Percentiles rank a stretch among this genome's conserved stretches.
Conservation (phyloP, 2,329 filamentous ascomycete genomes). For the Diaporthe vexans region DNA sequence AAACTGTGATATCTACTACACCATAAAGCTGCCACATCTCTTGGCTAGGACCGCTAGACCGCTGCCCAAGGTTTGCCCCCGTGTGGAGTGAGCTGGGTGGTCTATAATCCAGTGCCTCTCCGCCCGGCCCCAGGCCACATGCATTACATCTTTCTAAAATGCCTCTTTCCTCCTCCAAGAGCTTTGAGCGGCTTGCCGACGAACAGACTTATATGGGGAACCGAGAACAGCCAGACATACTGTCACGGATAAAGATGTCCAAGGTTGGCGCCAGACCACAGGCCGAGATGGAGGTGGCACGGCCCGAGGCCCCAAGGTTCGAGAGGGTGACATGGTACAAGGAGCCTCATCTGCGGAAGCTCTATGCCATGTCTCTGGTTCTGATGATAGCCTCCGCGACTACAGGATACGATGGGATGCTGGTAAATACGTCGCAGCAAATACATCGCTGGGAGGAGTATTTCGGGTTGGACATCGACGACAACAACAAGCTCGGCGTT, state of each 20-base stretch:
- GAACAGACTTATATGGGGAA: not conserved
- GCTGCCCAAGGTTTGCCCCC: slow-evolving; percentile 1
- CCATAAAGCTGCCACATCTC: not conserved
- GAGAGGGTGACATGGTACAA: slow-evolving; percentile 68
- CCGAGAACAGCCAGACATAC: slow-evolving; percentile 8
- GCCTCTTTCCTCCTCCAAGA: slow-evolving; percentile 22
- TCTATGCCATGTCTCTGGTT: slow-evolving; percentile 55
- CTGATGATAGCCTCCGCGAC: slow-evolving; percentile 44
- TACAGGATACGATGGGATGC: slow-evolving; percentile 42
- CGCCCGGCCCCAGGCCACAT: not conserved
- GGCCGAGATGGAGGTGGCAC: slow-evolving; percentile 46
- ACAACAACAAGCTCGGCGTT: slow-evolving; percentile 53
- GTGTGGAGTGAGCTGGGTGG: slow-evolving; percentile 12
- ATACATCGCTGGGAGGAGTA: slow-evolving; percentile 51
- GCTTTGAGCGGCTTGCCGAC: slow-evolving; percentile 26
- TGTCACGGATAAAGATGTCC: slow-evolving; percentile 19
- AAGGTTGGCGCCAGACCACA: slow-evolving; percentile 11
- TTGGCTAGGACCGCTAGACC: slow-evolving; percentile 10
- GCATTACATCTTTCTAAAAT: slow-evolving; percentile 7
- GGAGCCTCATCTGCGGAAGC: slow-evolving; percentile 67
- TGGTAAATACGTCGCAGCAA: slow-evolving; percentile 58
- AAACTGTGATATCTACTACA: slow-evolving; percentile 7
- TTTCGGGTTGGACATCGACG: slow-evolving; percentile 48
- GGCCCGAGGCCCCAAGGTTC: slow-evolving; percentile 61
- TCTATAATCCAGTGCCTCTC: slow-evolving; percentile 8